A percentile compares a stretch with the other conserved stretches of the same genome.
Evolutionary conservation across 805 yeast species (phyloP).

Genomic region (Ogataea polymorpha): DNA sequence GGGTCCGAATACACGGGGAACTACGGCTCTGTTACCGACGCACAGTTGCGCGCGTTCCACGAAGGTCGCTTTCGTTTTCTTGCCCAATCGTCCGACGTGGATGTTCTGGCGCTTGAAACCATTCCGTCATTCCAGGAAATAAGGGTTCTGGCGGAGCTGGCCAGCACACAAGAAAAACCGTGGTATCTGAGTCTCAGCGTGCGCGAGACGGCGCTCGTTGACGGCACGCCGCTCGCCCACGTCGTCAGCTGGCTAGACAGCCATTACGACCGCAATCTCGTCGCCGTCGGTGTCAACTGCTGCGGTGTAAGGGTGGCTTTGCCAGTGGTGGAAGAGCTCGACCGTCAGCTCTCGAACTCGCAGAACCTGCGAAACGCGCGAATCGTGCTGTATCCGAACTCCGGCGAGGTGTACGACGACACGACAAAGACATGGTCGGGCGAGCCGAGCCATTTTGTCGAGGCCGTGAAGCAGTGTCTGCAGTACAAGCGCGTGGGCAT

Average conservation of each 20-base stretch:
- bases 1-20: constrained; percentile 76
- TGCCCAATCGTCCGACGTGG: constrained; percentile 41
- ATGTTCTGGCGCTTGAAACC: constrained; percentile 67
- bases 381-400: constrained; percentile 67
- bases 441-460: constrained; percentile 34
- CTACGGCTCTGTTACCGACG: constrained; percentile 42
- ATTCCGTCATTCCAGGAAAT: constrained; percentile 62
- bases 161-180: constrained; percentile 12
- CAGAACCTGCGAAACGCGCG: constrained; percentile 30
- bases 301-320: constrained; percentile 44
- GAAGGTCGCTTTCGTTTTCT: constrained; percentile 41
- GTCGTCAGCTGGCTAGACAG: constrained; percentile 28
- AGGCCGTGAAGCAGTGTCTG: constrained; percentile 40
- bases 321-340: constrained; percentile 35
- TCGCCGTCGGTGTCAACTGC: constrained; percentile 70
- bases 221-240: constrained; percentile 43
- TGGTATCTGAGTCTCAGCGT: constrained; percentile 39
- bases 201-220: constrained; percentile 40
- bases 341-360: constrained; percentile 11
- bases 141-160: constrained; percentile 37
- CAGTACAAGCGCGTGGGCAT: constrained; percentile 40
- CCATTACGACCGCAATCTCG: constrained; percentile 19
- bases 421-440: constrained; percentile 40
- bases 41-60: constrained; percentile 50
- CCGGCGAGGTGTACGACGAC: constrained; percentile 65